These are phyloP conservation scores for Phaeotremella fagi DNA, from an alignment of 768 basidiomycete species.

Conservation along the genomic window DNA sequence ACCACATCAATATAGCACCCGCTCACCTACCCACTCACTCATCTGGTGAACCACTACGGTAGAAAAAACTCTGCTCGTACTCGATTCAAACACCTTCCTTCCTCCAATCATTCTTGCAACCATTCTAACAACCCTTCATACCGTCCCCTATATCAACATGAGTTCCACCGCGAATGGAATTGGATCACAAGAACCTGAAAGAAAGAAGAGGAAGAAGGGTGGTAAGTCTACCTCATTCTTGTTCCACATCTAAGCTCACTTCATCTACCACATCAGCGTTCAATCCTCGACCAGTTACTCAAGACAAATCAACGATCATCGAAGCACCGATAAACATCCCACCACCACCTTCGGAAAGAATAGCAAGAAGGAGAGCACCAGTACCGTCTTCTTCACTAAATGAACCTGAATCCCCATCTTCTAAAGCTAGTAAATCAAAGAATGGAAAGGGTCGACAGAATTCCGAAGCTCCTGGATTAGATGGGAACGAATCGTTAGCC, in stretches of 20 bases:
- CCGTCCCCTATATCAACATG: too few relatives aligned
- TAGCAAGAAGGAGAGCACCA: slow-evolving; percentile 39
- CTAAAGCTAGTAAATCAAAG: slow-evolving; percentile 8
- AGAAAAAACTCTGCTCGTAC: too few relatives aligned
- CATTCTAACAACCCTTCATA: too few relatives aligned
- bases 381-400: slow-evolving; percentile 20
- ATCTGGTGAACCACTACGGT: too few relatives aligned
- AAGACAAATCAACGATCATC: slow-evolving; percentile 25
- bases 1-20: neutral
- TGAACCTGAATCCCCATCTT: slow-evolving; percentile 1
- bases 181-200: slow-evolving; percentile 8
- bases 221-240: neutral
- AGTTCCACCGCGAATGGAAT: too few relatives aligned
- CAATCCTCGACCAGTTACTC: slow-evolving; percentile 29
- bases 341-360: slow-evolving; percentile 44
- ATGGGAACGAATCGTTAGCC: slow-evolving; percentile 6
- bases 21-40: neutral
- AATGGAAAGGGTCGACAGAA: neutral
- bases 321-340: slow-evolving; percentile 23
- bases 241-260: neutral
- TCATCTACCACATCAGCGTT: too few relatives aligned
- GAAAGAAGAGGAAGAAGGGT: slow-evolving; percentile 14
- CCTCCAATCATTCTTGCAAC: too few relatives aligned
- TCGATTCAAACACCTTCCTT: too few relatives aligned
- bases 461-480: slow-evolving; percentile 7